Evolutionary conservation across 352 stramenopile genomes (phyloP).

Genomic region (Pythium sukuiense): DNA sequence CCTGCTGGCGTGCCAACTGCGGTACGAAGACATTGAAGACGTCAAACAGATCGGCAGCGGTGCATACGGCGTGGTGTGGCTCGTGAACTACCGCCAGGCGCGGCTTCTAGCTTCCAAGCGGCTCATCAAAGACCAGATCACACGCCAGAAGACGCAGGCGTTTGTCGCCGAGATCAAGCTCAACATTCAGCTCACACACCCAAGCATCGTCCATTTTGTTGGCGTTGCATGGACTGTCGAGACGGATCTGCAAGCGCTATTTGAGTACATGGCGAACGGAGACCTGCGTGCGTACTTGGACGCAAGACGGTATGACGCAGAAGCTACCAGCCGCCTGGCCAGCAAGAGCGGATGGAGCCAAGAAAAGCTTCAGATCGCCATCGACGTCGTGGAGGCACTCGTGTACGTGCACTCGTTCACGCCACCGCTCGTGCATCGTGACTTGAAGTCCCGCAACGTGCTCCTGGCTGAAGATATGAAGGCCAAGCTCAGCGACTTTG

Average conservation of each 20-base stretch:
- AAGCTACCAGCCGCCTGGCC: constrained; percentile 31
- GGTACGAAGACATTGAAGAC: constrained; percentile 45
- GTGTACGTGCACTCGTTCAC: constrained; percentile 70
- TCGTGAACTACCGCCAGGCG: constrained; percentile 44
- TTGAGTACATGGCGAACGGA: constrained; percentile 64
- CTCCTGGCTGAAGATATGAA: constrained; percentile 37
- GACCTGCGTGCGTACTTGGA: constrained; percentile 47
- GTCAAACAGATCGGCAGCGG: constrained; percentile 49
- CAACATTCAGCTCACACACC: constrained; percentile 44
- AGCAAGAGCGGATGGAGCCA: constrained; percentile 36
- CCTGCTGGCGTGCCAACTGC: constrained; percentile 35
- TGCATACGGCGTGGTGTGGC: constrained; percentile 45
- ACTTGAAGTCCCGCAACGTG: constrained; percentile 63
- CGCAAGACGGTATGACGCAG: constrained; percentile 15
- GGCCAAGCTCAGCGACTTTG: constrained; percentile 54
- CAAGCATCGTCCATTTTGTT: constrained; percentile 49
- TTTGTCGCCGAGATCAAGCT: constrained; percentile 66
- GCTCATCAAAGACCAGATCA: constrained; percentile 41
- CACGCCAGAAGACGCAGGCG: constrained; percentile 37
- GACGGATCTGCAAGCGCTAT: constrained; percentile 50
- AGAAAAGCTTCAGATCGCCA: constrained; percentile 58
- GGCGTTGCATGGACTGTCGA: constrained; percentile 58
- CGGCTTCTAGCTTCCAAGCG: constrained; percentile 49
- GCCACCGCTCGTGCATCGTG: constrained; percentile 55
- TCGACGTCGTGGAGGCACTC: constrained; percentile 62